A percentile compares a stretch with the other conserved stretches of the same genome.
Evolutionary conservation across 2,329 filamentous ascomycete species (phyloP).

Genomic region (Lachnellula occidentalis): DNA sequence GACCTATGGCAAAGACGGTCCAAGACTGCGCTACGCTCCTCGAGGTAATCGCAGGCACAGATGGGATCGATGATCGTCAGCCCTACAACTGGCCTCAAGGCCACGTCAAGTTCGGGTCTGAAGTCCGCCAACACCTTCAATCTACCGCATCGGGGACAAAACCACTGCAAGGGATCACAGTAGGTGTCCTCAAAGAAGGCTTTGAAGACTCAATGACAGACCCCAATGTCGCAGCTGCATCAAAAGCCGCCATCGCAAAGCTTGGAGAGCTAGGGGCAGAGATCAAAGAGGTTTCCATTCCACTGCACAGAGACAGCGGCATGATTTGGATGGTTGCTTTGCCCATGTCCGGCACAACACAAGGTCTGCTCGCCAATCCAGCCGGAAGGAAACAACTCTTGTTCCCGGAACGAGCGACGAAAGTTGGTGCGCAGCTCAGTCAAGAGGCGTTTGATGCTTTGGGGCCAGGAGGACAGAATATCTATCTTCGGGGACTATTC

Average conservation of each 20-base stretch:
- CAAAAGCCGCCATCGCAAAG: conserved; percentile 39
- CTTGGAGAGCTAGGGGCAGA: conserved; percentile 43
- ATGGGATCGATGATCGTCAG: conserved; percentile 43
- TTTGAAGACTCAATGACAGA: conserved; percentile 38
- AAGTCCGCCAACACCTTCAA: conserved; percentile 15
- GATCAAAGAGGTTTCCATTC: conserved; percentile 48
- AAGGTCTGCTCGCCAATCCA: conserved; percentile 39
- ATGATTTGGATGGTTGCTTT: conserved; percentile 47
- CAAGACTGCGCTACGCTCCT: conserved; percentile 38
- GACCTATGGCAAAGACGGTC: conserved; percentile 38
- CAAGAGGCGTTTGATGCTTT: conserved; percentile 46
- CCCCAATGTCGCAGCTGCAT: conserved; percentile 32
- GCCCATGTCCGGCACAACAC: conserved; percentile 38
- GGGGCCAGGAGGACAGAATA: conserved; percentile 49
- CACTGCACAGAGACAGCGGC: conserved; percentile 44
- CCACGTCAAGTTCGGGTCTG: conserved; percentile 21
- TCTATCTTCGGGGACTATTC: conserved; percentile 47
- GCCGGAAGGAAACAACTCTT: conserved; percentile 45
- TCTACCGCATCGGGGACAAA: neutral
- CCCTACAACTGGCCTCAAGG: conserved; percentile 32
- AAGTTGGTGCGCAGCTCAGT: conserved; percentile 41
- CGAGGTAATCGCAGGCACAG: conserved; percentile 42
- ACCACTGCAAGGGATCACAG: conserved; percentile 31
- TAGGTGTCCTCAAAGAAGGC: conserved; percentile 42
- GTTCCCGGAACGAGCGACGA: conserved; percentile 13